Evolutionary conservation across 345 rosid species (phyloP).

Genomic region (Microcos paniculata): DNA sequence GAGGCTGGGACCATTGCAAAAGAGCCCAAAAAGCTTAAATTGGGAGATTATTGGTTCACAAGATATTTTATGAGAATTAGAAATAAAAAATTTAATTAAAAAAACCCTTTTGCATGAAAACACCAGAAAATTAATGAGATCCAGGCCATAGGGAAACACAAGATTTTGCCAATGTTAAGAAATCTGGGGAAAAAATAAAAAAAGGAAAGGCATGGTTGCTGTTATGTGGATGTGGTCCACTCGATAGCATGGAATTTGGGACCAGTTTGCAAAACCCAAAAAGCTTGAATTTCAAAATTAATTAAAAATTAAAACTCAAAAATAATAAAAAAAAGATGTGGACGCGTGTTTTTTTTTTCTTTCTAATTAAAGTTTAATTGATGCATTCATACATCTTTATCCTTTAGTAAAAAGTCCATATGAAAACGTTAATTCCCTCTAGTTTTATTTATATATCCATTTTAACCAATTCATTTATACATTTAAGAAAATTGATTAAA

Average conservation of each 20-base stretch:
- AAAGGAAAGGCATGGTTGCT: background rate
- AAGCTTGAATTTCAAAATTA: background rate
- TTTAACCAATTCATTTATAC: too few species aligned
- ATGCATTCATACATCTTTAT: too few species aligned
- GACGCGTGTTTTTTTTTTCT: too few species aligned
- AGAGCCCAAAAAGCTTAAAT: background rate
- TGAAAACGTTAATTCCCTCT: too few species aligned
- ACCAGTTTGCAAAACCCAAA: conserved; percentile 13
- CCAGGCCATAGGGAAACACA: background rate
- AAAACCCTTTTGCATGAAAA: background rate
- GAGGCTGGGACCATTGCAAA: background rate
- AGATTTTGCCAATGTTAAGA: background rate
- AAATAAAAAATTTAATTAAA: too few species aligned
- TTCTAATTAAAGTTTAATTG: too few species aligned
- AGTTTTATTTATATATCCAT: too few species aligned
- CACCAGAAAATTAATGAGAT: background rate
- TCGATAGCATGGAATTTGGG: conserved; percentile 14
- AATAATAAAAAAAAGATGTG: too few species aligned
- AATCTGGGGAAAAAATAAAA: background rate
- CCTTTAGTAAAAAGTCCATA: too few species aligned
- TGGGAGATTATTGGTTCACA: background rate
- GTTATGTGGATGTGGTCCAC: conserved; percentile 12
- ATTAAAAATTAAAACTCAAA: background rate
- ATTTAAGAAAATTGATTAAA: too few species aligned
- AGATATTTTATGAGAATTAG: background rate